phyloP scores from a whole-genome alignment of 345 rosid species.

The Acer campestre region DNA sequence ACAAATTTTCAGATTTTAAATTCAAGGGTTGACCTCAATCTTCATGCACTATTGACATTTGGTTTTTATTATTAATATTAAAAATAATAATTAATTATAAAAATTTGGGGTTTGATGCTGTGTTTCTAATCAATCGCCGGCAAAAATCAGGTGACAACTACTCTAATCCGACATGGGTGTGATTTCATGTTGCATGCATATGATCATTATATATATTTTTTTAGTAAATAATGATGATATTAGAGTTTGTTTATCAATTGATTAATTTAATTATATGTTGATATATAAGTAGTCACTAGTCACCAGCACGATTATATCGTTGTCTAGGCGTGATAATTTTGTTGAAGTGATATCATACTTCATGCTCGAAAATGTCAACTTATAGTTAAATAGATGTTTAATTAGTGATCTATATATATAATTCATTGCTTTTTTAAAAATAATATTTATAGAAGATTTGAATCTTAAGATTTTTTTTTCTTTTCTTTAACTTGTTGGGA shows the following conservation, averaged over 20 bases:
- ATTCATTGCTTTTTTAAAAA: not conserved
- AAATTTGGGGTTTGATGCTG: not conserved
- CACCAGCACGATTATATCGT: not conserved
- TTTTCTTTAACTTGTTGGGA: too few relatives aligned
- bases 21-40: not conserved
- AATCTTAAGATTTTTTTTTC: not conserved
- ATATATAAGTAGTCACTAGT: not conserved
- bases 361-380: not conserved
- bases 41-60: not conserved
- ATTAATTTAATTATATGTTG: not conserved
- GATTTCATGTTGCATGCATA: constrained; percentile 1
- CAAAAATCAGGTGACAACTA: not conserved
- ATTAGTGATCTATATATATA: not conserved
- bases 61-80: not conserved
- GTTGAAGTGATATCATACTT: not conserved
- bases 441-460: not conserved
- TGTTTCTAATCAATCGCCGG: not conserved
- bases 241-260: not conserved
- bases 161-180: not conserved
- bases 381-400: not conserved
- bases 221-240: too few relatives aligned
- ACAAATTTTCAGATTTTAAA: not conserved
- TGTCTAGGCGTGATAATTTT: not conserved
- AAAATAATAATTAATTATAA: not conserved
- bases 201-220: not conserved